Evolutionary conservation across 345 rosid species (phyloP).

Genomic region (Citrus reticulata): DNA sequence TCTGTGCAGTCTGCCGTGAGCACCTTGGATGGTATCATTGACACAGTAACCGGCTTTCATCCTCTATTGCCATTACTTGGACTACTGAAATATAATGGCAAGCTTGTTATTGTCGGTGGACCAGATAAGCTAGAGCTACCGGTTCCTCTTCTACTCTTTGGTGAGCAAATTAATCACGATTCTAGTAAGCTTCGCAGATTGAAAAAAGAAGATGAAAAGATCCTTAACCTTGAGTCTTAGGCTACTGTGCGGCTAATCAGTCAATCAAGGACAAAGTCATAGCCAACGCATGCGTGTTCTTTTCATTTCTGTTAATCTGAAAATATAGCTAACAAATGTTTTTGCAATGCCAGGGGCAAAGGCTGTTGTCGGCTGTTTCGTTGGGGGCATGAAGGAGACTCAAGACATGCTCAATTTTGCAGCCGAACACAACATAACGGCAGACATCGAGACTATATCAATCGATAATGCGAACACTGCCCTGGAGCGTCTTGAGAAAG

Average conservation of each 20-base stretch:
- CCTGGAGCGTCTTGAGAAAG: constrained; percentile 16
- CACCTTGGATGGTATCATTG: neutral
- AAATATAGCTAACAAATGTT: neutral
- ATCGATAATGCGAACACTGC: constrained; percentile 26
- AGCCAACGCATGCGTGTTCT: no score
- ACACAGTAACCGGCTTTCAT: neutral
- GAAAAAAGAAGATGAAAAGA: no score
- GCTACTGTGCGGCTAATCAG: neutral
- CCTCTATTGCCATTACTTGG: neutral
- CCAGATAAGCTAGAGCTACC: constrained; percentile 14
- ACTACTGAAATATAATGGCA: constrained; percentile 24
- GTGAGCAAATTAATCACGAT: neutral
- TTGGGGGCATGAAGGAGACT: constrained; percentile 33
- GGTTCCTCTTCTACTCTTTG: neutral
- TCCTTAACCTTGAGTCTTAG: neutral
- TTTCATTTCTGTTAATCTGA: neutral
- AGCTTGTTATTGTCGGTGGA: constrained; percentile 17
- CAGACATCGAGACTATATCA: constrained; percentile 20
- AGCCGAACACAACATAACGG: constrained; percentile 12
- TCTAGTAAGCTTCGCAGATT: neutral
- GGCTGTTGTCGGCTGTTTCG: constrained; percentile 9
- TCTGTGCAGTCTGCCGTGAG: neutral
- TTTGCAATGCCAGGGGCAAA: constrained; percentile 17
- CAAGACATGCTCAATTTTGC: constrained; percentile 28
- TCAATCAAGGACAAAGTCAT: no score